Percentiles rank a stretch among this genome's conserved stretches.
Evolutionary conservation across 352 stramenopile species (phyloP).

Genomic region (Globisporangium paroecandrum): DNA sequence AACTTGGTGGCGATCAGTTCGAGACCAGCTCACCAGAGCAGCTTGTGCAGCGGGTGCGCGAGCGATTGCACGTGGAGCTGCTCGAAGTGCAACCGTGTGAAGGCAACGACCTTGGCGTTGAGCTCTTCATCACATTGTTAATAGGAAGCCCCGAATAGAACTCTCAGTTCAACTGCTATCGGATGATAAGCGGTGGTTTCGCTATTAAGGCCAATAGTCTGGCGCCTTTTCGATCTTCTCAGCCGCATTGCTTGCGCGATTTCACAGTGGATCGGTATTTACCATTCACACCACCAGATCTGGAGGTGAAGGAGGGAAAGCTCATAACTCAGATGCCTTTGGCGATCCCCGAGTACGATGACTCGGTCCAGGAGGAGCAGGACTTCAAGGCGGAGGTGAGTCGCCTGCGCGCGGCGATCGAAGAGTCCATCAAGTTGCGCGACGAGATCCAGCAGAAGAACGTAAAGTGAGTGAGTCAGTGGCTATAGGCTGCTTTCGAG

Average conservation of each 20-base stretch:
- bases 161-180: neutral
- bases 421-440: constrained; percentile 45
- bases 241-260: too few species aligned
- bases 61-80: constrained; percentile 14
- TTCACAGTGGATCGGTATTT: neutral
- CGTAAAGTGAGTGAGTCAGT: constrained; percentile 34
- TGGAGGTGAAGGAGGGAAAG: neutral
- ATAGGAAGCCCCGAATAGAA: neutral
- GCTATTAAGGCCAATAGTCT: neutral
- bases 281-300: neutral
- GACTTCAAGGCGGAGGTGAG: constrained; percentile 34
- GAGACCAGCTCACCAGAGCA: constrained; percentile 1
- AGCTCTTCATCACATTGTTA: constrained; percentile 3
- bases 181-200: constrained; percentile 2
- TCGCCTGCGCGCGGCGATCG: constrained; percentile 47
- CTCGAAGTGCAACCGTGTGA: neutral
- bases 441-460: constrained; percentile 79
- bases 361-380: constrained; percentile 37
- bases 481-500: neutral
- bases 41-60: constrained; percentile 3
- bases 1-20: neutral
- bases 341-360: constrained; percentile 8
- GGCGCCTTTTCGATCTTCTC: constrained; percentile 1
- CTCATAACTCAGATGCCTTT: neutral
- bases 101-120: neutral